These are phyloP conservation scores for Halophytophthora batemanensis DNA, from an alignment of 352 stramenopile species.

Conservation along the genomic window DNA sequence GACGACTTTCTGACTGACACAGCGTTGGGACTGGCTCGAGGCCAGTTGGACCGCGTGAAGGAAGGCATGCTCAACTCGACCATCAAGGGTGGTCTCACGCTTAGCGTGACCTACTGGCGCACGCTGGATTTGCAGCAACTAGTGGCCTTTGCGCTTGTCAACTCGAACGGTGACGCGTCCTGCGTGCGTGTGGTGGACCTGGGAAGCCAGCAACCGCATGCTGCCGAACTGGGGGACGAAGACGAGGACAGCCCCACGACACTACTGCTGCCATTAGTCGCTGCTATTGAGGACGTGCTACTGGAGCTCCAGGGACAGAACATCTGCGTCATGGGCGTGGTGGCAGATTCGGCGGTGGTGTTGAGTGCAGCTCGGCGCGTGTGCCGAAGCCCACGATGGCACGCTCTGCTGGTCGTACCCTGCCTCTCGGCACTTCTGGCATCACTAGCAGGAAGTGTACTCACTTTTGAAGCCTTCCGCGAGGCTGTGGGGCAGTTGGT, in stretches of 20 bases:
- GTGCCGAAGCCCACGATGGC: constrained; percentile 32
- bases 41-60: constrained; percentile 75
- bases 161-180: constrained; percentile 73
- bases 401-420: constrained; percentile 58
- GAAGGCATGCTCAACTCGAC: constrained; percentile 81
- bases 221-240: constrained; percentile 1
- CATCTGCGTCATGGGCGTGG: constrained; percentile 72
- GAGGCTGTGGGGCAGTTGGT: constrained; percentile 55
- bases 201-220: constrained; percentile 26
- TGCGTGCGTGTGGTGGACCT: constrained; percentile 66
- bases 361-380: constrained; percentile 57
- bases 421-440: constrained; percentile 59
- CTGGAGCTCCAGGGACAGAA: constrained; percentile 44
- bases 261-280: constrained; percentile 20
- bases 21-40: constrained; percentile 28
- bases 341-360: constrained; percentile 60
- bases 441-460: constrained; percentile 46
- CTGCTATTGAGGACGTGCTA: constrained; percentile 60
- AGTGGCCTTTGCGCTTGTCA: constrained; percentile 73
- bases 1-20: constrained; percentile 36
- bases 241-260: constrained; percentile 13
- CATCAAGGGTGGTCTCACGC: constrained; percentile 73
- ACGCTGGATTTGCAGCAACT: constrained; percentile 64
- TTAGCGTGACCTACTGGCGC: constrained; percentile 71
- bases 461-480: constrained; percentile 52